Evolutionary conservation across 768 basidiomycete genomes (phyloP), one percentile per base, ranked within the genome.

Genomic region (Podaxis sp.): DNA sequence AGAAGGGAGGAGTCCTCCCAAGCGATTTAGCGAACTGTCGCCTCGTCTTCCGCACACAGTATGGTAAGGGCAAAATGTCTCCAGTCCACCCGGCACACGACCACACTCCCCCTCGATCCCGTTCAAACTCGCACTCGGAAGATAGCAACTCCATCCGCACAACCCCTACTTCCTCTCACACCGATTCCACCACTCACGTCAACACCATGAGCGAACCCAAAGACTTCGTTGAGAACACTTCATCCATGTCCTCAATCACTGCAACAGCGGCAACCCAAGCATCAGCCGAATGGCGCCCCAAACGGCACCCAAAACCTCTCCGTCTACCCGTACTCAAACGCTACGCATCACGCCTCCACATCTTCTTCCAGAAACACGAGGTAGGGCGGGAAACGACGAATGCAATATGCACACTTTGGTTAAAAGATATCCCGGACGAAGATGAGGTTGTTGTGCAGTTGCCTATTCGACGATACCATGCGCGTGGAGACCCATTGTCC

Each of bases 361-460:
- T 81, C 23, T 66, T 75, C 56, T 73, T 81, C 60, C 68, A 70
- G 35, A 76, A 73, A 55, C 69, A 65, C 38, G 67, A 63, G 11
- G 37, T 77, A 0, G 73, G 75, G 0, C 70, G 68, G 2, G 77
- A 79, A 48, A 61, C 62, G 21, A 76, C 72, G 9, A 65, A 70
- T 13, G 77, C 77, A 4, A 77, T 75, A 59, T 64, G 72, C 10
- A 73, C 72, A 14, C 59, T 79, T 0, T 81, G 79, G 79, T 62
- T 81, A 50, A 78, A 76, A 63, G 78, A 81, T 54, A 65, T 81
- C 1, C 70, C 70, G 0, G 78, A 79, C 58, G 67, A 71, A 36
- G 70, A 74, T 40, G 72, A 75, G 47, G 59, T 72, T 11, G 61
- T 54, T 3, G 23, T 76, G 14, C 50, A 64, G 7, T 63, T 77